Base-by-base conservation (phyloP, 140 eudicot species). In the Oenanthe javanica region DNA sequence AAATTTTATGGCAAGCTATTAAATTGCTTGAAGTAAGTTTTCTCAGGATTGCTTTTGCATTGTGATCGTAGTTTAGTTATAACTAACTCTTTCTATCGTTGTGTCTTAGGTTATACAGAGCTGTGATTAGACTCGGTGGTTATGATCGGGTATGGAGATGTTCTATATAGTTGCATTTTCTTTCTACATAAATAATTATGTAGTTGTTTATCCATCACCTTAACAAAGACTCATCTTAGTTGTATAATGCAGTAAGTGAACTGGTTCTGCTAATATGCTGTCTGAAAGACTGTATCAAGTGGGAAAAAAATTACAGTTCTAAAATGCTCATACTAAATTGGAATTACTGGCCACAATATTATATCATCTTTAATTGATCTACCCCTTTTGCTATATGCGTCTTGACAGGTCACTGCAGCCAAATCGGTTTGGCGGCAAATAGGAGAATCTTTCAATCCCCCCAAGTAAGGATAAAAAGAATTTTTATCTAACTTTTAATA, bases 401-500 rank as follows among this genome's bases (percentile, higher is more conserved):
- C 81, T 79, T 64, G 82, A 46, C 76, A 94, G 98, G 97, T 94
- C 36, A 94, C 97, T 59, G 96, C 89, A 73, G 72, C 91, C 80
- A 92, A 94, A 86, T 82, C 70, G 16, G 70, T 90, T 81, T 94
- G 98, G 98, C 89, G 98, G 80, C 96, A 92, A 86, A 93, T 94
- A n/a, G 98, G 98, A 83, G 98, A 94, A 79, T 86, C 96, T 63
- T 94, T 94, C 79, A 94, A 84, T 83, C 98, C 98, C 19, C 97
- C 98, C 36, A 92, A 94, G 98, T 92, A 92, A 90, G 97, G 55
- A 47, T 48, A 23, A 45, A 50, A 42, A 72, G 13, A 27, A 52
- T 36, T 0, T 57, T 40, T 18, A 50, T 74, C 16, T 38, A 31
- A 12, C 47, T 14, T 15, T 76, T 51, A 51, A 15, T 42, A 59